Evolutionary conservation across 2,329 filamentous ascomycete genomes (phyloP).

Genomic region (Cladosporium sp.): DNA sequence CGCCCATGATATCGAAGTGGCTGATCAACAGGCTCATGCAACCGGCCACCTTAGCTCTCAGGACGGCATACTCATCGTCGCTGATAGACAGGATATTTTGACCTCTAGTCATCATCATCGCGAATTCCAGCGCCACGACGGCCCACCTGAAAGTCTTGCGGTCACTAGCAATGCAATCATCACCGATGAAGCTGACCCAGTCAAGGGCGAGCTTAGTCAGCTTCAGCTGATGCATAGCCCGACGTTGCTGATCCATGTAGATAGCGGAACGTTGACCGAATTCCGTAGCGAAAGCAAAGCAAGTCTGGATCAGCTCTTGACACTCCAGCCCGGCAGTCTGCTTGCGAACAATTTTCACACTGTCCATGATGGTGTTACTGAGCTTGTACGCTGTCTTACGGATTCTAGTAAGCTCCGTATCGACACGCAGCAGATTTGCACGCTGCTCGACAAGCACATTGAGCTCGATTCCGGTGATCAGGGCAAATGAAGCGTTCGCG

Average conservation of each 20-base stretch:
- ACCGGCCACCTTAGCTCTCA: constrained; percentile 85
- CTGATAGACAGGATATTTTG: constrained; percentile 88
- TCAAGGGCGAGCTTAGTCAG: constrained; percentile 89
- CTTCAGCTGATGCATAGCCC: constrained; percentile 96
- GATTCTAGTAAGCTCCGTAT: constrained; percentile 85
- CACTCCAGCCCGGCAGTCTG: constrained; percentile 82
- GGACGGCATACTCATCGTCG: constrained; percentile 76
- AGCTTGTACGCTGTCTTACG: constrained; percentile 94
- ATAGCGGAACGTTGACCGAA: constrained; percentile 92
- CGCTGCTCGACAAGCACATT: constrained; percentile 88
- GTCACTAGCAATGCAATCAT: constrained; percentile 91
- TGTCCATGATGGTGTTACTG: constrained; percentile 98
- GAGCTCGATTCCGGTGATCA: constrained; percentile 77
- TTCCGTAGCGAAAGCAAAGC: constrained; percentile 97
- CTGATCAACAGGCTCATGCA: constrained; percentile 98
- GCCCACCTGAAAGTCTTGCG: constrained; percentile 97
- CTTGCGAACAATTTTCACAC: constrained; percentile 84
- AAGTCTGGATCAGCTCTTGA: constrained; percentile 94
- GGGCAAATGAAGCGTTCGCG: constrained; percentile 74
- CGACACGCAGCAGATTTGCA: constrained; percentile 89
- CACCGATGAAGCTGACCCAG: constrained; percentile 97
- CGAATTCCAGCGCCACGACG: constrained; percentile 89
- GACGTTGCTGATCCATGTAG: constrained; percentile 92
- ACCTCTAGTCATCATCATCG: constrained; percentile 94
- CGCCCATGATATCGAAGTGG: constrained; percentile 98